Evolutionary conservation across 2,329 filamentous ascomycete genomes (phyloP).

Genomic region (Penicillium griseofulvum): DNA sequence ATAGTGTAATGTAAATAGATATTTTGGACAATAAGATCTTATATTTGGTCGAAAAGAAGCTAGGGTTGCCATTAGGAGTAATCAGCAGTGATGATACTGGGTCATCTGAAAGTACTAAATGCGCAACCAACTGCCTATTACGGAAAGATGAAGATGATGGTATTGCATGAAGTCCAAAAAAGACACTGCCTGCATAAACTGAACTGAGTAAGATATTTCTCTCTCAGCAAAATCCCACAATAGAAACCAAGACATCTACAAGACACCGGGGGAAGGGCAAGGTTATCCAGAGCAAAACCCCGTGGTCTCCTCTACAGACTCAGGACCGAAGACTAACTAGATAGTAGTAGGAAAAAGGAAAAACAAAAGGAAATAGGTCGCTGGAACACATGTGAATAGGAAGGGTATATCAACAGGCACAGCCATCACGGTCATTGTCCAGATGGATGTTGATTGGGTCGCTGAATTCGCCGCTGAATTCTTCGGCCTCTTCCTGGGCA

Average conservation of each 20-base stretch:
- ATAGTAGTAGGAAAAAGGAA: constrained; percentile 13
- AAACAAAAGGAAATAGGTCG: constrained; percentile 19
- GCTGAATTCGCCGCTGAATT: constrained; percentile 95
- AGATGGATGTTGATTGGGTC: constrained; percentile 98
- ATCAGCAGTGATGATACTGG: background rate
- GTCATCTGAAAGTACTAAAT: background rate
- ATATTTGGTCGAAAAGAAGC: no score
- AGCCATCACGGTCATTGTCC: constrained; percentile 88
- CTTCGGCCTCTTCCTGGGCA: constrained; percentile 94
- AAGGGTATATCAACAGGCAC: constrained; percentile 68
- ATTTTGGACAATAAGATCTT: no score
- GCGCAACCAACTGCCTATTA: background rate
- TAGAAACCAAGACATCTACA: constrained; percentile 14
- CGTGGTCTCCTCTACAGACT: constrained; percentile 16
- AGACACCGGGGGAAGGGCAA: constrained; percentile 3
- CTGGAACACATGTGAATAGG: constrained; percentile 27
- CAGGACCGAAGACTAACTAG: constrained; percentile 11
- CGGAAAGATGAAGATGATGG: background rate
- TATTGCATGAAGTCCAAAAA: constrained; percentile 1
- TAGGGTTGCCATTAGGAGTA: background rate
- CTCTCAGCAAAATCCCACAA: background rate
- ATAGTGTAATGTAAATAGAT: no score
- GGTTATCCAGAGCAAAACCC: constrained; percentile 4
- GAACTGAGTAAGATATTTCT: background rate
- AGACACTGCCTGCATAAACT: background rate